Percentiles rank a stretch among this genome's conserved stretches.
phyloP scores from a whole-genome alignment of 441 rosid genomes.

The Gossypium lobatum region DNA sequence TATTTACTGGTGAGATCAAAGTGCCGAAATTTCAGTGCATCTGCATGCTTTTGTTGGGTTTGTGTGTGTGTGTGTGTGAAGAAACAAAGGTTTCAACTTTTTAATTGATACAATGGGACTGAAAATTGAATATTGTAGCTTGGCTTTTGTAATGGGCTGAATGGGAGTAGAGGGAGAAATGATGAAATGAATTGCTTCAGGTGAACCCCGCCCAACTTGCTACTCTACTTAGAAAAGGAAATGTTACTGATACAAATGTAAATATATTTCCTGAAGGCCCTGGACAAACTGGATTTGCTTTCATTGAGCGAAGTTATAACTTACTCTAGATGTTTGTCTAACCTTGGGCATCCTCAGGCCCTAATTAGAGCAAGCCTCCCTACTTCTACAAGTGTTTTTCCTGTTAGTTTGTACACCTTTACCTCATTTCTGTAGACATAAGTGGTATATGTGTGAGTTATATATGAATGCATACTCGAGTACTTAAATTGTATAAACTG shows the following conservation, averaged over 20 bases:
- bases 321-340: not conserved
- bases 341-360: not conserved
- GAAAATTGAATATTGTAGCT: not conserved
- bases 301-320: not conserved
- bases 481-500: not conserved
- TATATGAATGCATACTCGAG: not conserved
- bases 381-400: not conserved
- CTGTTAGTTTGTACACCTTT: not conserved
- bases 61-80: not conserved
- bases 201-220: not conserved
- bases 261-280: not conserved
- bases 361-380: not conserved
- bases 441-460: not conserved
- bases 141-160: not conserved
- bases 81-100: not conserved
- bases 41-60: not conserved
- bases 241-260: not conserved
- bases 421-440: not conserved
- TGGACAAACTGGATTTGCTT: not conserved
- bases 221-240: not conserved
- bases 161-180: not conserved
- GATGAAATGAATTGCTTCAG: not conserved
- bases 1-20: slow-evolving; percentile 65
- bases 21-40: slow-evolving; percentile 9
- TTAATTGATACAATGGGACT: not conserved